phyloP scores from a whole-genome alignment of 129 eudicot genomes.

The Tagetes erecta region DNA sequence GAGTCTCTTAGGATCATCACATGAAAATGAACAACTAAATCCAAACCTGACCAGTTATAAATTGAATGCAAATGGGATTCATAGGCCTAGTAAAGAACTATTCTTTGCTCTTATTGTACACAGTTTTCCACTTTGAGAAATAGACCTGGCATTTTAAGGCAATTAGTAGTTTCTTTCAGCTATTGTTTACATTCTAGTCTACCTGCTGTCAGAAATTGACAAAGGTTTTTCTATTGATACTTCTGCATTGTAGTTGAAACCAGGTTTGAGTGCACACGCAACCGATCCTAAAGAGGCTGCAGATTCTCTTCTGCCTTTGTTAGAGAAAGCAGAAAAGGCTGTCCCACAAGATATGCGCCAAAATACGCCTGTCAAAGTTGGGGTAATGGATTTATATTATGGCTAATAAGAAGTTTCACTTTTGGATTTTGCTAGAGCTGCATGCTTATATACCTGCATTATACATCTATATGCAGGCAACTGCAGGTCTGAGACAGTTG shows the following conservation, averaged over 20 bases:
- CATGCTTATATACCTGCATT: slow-evolving; percentile 19
- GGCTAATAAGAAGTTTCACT: not conserved
- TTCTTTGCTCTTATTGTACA: not conserved
- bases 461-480: slow-evolving; percentile 60
- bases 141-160: slow-evolving; percentile 12
- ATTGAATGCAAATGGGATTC: slow-evolving; percentile 17
- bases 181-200: slow-evolving; percentile 14
- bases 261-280: slow-evolving; percentile 86
- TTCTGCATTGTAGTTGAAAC: slow-evolving; percentile 49
- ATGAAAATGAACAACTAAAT: not conserved
- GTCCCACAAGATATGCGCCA: slow-evolving; percentile 62
- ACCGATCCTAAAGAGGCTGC: slow-evolving; percentile 83
- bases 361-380: slow-evolving; percentile 88
- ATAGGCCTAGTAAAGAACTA: not conserved
- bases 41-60: not conserved
- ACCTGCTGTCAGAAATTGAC: slow-evolving; percentile 12
- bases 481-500: slow-evolving; percentile 95
- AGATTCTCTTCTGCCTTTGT: slow-evolving; percentile 59
- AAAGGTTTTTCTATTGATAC: slow-evolving; percentile 2
- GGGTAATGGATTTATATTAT: slow-evolving; percentile 43
- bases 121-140: not conserved
- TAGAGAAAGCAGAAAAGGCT: slow-evolving; percentile 64
- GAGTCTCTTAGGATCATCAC: not conserved
- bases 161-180: not conserved
- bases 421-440: slow-evolving; percentile 15